Evolutionary conservation across 208 protist genomes (phyloP), one percentile per base, ranked within the genome.

Genomic region (Perkinsela sp.): DNA sequence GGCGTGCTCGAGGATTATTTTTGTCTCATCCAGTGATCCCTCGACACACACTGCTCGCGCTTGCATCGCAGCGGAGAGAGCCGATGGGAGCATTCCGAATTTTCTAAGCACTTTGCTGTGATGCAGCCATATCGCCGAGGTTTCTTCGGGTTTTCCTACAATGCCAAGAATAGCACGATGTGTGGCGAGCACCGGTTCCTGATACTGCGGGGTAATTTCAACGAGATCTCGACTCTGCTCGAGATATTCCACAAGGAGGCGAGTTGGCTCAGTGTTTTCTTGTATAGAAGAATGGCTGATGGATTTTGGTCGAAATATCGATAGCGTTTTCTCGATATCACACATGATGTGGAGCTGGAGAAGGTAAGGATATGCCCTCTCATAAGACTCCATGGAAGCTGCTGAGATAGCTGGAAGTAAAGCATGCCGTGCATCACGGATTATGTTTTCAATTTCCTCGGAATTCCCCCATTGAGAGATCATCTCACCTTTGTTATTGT

Each of bases 21-120:
- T 65, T 6, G 22, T n/a, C 1, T 30, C 66, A 28, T 57, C 22
- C 22, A 65, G 28, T 2, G 66, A 28, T n/a, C 29, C 16, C 15
- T 31, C 16, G 16, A 28, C 66, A 2, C 16, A 67, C 13, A 67
- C 22, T 2, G 66, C 66, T 2, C 28, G 6, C 30, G 48, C 0
- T 48, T 88, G 87, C 6, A 79, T 76, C 0, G 85, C 78, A 15
- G 84, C 86, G 66, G 67, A 78, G 29, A 84, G 71, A 2, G 89
- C 88, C 0, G 85, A 79, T 32, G 91, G 82, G 29, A 80, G 73
- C 32, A 90, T 78, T 0, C 81, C 79, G 22, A 76, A 78, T 31
- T 88, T 80, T 30, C 85, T 75, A 65, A 91, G 74, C 2, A 93
- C 71, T 65, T 88, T 79, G 28, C 85, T 84, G 71, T 92, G 75